Base-by-base conservation (phyloP, 495 filamentous ascomycete species). In the Penicillium fimorum region DNA sequence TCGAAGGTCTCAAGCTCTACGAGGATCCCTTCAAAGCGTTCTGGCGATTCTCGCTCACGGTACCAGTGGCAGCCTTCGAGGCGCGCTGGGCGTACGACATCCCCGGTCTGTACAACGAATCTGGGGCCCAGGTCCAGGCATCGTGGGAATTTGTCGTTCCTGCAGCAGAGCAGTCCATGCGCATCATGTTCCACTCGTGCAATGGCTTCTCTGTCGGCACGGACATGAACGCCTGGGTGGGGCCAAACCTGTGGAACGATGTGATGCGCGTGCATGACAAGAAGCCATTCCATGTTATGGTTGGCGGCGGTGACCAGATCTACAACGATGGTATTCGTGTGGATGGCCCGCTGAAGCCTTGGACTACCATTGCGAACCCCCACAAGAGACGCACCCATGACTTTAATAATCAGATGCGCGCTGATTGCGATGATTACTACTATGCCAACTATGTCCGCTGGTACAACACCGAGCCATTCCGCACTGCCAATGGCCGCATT, bases 191-290 rank as follows among this genome's bases (percentile, higher is more conserved):
- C 74, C 87, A 96, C 73, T 96, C 90, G 27, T 96, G 92, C 74
- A 97, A 96, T 74, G 93, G 93, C 47, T 96, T 97, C 72, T 93
- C 89, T 41, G 90, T 96, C 25, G 92, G 91, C 45, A 96, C 91
- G 7, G 88, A 96, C 68, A 87, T 92, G 73, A 82, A 90, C 2
- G 87, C 84, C 35, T 96, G 86, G 84, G 83, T 85, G 43, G 93
- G 93, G 0, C 84, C 87, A 10, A 87, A 83, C 17, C 78, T 96
- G 51, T 96, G 93, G 93, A 93, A 95, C 59, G 92, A 96, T 62
- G 92, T 95, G 12, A 69, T 92, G 63, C 81, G 91, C 50, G 75
- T 84, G 25, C 83, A 89, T 55, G 70, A 72, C 24, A 74, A 87
- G 70, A 78, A 78, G 60, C 90, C 93, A 15, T 92, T 96, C 71